Conservation (phyloP, 805 yeast species). For the Kluyveromyces nonfermentans region DNA sequence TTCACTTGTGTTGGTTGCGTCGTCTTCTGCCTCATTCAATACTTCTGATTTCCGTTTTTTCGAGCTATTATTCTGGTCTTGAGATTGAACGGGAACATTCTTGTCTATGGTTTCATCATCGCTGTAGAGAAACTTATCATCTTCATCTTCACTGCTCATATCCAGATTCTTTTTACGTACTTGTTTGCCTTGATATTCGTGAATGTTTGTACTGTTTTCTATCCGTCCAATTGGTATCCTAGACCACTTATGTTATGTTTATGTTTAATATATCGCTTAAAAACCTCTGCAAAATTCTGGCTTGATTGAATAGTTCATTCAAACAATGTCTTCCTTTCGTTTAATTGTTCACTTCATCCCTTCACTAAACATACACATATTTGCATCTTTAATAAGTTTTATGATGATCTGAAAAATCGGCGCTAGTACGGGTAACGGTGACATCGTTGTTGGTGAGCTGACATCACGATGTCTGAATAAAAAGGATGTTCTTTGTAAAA, state of each 20-base stretch:
- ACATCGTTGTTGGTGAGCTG: not conserved
- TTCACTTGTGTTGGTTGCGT: slow-evolving; percentile 19
- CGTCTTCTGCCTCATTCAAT: slow-evolving; percentile 13
- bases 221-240: no score
- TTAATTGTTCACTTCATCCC: no score
- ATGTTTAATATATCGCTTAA: no score
- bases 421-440: not conserved
- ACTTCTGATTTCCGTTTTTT: slow-evolving; percentile 7
- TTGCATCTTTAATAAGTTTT: not conserved
- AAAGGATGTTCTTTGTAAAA: no score
- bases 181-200: no score
- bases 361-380: not conserved
- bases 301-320: not conserved
- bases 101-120: slow-evolving; percentile 15
- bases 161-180: not conserved
- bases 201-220: no score
- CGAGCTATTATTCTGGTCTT: slow-evolving; percentile 1
- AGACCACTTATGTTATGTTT: no score
- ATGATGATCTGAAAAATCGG: not conserved
- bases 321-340: not conserved
- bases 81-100: slow-evolving; percentile 4
- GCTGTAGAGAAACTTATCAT: slow-evolving; percentile 29
- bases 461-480: not conserved
- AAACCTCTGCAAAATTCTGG: no score
- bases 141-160: slow-evolving; percentile 28